These are phyloP conservation scores for Leccinellum rugosiceps DNA, from an alignment of 768 basidiomycete species.

Conservation along the genomic window DNA sequence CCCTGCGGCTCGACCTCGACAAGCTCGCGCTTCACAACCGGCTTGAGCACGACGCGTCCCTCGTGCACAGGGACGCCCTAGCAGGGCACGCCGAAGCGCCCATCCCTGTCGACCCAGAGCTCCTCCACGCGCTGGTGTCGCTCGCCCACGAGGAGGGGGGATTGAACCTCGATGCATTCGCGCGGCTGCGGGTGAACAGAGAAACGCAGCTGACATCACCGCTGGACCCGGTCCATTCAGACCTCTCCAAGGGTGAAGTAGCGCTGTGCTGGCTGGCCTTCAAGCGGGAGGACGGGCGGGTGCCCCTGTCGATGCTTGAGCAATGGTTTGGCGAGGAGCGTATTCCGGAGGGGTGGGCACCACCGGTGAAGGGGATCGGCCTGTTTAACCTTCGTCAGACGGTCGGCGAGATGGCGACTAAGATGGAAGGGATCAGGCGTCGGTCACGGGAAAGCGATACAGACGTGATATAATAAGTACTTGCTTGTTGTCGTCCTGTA, in stretches of 20 bases:
- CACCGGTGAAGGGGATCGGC: slow-evolving; percentile 27
- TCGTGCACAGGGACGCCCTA: slow-evolving; percentile 50
- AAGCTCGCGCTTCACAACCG: slow-evolving; percentile 54
- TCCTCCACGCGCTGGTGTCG: slow-evolving; percentile 31
- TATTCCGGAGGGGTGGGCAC: slow-evolving; percentile 56
- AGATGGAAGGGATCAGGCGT: slow-evolving; percentile 24
- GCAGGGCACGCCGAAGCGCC: slow-evolving; percentile 41
- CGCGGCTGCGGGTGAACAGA: slow-evolving; percentile 46
- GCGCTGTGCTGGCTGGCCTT: slow-evolving; percentile 51
- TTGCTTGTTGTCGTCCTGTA: slow-evolving; percentile 1
- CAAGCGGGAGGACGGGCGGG: slow-evolving; percentile 25
- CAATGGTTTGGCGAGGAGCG: slow-evolving; percentile 60
- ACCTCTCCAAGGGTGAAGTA: slow-evolving; percentile 56
- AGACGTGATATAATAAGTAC: background rate
- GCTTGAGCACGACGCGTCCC: slow-evolving; percentile 65
- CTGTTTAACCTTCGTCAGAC: slow-evolving; percentile 26
- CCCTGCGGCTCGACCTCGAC: slow-evolving; percentile 42
- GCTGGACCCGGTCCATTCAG: slow-evolving; percentile 43
- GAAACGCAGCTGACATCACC: slow-evolving; percentile 32
- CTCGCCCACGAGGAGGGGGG: slow-evolving; percentile 28
- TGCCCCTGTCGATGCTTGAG: slow-evolving; percentile 36
- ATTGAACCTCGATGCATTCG: slow-evolving; percentile 47
- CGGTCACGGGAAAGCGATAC: background rate
- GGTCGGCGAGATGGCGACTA: slow-evolving; percentile 24
- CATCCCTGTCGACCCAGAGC: slow-evolving; percentile 35